These are phyloP conservation scores for Hansfordia pulvinata DNA, from an alignment of 2,329 filamentous ascomycete species.

Conservation along the genomic window DNA sequence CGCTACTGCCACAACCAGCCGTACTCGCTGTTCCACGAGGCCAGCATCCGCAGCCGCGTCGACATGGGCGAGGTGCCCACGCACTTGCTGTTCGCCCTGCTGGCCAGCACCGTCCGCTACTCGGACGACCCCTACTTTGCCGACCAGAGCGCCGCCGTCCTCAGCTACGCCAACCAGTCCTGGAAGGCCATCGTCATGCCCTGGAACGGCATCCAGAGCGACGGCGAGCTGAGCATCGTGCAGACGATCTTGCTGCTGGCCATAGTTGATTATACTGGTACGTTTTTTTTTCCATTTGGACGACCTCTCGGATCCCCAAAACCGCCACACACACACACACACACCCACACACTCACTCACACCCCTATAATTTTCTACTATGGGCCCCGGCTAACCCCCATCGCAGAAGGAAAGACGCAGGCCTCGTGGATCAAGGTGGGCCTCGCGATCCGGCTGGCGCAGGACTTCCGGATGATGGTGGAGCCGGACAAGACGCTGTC, in stretches of 20 bases:
- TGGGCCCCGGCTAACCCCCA: too few relatives aligned
- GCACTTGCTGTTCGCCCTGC: constrained; percentile 17
- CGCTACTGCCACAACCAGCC: constrained; percentile 20
- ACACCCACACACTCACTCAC: too few relatives aligned
- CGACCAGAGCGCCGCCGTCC: constrained; percentile 9
- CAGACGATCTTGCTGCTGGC: constrained; percentile 22
- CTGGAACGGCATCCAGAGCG: constrained; percentile 18
- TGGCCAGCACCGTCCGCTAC: constrained; percentile 17
- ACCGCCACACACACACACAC: too few relatives aligned
- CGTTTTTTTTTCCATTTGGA: too few relatives aligned
- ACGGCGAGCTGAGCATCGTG: constrained; percentile 17
- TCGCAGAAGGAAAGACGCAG: not conserved
- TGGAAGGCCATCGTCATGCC: constrained; percentile 20
- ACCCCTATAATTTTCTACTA: too few relatives aligned
- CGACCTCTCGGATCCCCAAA: too few relatives aligned
- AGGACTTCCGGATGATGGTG: constrained; percentile 18
- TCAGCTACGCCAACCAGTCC: constrained; percentile 12
- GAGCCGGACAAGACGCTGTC: constrained; percentile 12
- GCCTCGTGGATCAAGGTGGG: constrained; percentile 22
- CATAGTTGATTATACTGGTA: constrained; percentile 23
- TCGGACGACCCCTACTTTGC: constrained; percentile 14
- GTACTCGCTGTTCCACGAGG: constrained; percentile 22
- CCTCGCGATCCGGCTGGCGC: constrained; percentile 17
- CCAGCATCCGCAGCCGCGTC: constrained; percentile 15
- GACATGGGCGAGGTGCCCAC: constrained; percentile 9